Base-by-base conservation (phyloP, 2,329 filamentous ascomycete species). In the Teratosphaeria epicoccoides region DNA sequence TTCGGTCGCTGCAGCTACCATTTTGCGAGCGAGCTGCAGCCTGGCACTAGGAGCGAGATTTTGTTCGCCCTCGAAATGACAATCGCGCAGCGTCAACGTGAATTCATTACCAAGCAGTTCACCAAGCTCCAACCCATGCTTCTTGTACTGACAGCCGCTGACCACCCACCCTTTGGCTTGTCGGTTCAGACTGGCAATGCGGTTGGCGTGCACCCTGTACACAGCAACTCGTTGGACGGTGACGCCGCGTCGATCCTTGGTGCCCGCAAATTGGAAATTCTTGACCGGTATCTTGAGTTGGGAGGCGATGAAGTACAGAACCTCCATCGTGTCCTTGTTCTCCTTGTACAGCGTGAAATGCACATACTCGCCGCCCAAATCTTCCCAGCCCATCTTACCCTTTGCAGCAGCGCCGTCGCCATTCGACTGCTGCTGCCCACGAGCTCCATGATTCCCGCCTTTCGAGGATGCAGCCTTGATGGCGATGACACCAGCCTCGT, bases 251-350 rank as follows among this genome's bases (percentile, higher is more conserved):
- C 88, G 81, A 66, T 96, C 90, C 70, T 96, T 96, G 53, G 89
- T 96, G 7, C 90, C 90, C 3, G 90, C 88, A 61, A 95, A 91
- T 52, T 81, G 77, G 60, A 90, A 86, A 24, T 79, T 76, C 66
- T 87, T 89, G 3, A 77, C 65, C 40, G 77, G 77, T 57, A 87
- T 74, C 64, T 84, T 86, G 56, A 95, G 71, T 57, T 85, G 78
- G 43, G 84, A 84, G 1, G 84, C 81, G 40, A 96, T 78, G 62
- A 85, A 87, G 49, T 81, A 84, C 49, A 94, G 76, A 0, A 88
- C 84, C 61, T 96, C 90, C 87, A 95, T 94, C 1, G 90, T 96
- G 66, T 96, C 90, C 65, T 91, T 90, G 71, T 96, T 96, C 71
- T 95, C 90, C 71, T 96, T 96, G 79, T 91, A 94, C 49, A 96